Evolutionary conservation across 306 rosid species (phyloP).

Genomic region (Trifolium subterraneum): DNA sequence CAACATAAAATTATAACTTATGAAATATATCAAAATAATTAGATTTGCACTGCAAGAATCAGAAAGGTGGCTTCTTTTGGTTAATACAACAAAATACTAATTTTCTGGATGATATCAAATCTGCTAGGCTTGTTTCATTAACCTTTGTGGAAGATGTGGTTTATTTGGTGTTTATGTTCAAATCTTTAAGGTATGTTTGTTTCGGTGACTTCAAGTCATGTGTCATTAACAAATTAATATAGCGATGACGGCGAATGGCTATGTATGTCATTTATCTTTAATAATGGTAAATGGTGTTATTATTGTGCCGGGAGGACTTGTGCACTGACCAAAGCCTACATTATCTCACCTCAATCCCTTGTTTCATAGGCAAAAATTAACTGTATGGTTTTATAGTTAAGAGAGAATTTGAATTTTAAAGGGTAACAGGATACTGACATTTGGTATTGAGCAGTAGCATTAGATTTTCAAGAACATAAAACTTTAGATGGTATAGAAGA

Average conservation of each 20-base stretch:
- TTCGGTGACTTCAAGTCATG: constrained; percentile 27
- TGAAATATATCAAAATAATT: constrained; percentile 22
- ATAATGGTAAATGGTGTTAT: constrained; percentile 22
- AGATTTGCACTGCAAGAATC: neutral
- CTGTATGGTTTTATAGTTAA: constrained; percentile 3
- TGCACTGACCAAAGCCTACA: constrained; percentile 32
- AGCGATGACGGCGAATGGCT: neutral
- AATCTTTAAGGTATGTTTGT: constrained; percentile 14
- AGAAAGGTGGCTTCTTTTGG: constrained; percentile 23
- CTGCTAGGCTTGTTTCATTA: constrained; percentile 5
- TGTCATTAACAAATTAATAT: neutral
- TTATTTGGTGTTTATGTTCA: constrained; percentile 1
- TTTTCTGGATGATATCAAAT: constrained; percentile 16
- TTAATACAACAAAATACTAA: constrained; percentile 14
- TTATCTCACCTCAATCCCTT: constrained; percentile 12
- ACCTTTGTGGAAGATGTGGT: constrained; percentile 25
- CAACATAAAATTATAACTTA: neutral
- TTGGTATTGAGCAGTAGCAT: constrained; percentile 26
- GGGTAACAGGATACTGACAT: constrained; percentile 12
- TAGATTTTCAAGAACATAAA: constrained; percentile 37
- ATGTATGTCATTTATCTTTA: neutral
- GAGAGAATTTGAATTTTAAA: constrained; percentile 22
- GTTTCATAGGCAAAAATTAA: neutral
- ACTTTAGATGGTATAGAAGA: constrained; percentile 40
- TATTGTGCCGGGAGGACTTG: neutral